Evolutionary conservation across 2,329 filamentous ascomycete species (phyloP), one percentile per base, ranked within the genome.

Genomic region (Apiospora pterosperma): DNA sequence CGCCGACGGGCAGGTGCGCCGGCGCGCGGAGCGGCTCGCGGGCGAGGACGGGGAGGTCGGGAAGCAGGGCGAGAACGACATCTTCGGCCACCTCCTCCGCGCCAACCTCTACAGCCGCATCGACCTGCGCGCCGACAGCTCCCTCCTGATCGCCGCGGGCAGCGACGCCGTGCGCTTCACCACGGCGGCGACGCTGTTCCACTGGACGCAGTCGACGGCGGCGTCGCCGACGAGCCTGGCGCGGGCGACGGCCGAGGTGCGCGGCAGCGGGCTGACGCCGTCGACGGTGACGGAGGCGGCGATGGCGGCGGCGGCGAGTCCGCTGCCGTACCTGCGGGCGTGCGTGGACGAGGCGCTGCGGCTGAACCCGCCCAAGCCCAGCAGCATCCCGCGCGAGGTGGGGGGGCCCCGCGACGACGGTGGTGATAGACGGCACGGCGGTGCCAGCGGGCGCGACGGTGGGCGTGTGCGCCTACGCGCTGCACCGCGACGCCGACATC

Each of bases 401-500:
- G 61, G 61, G 7, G 12, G n/a, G 61, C 60, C 60, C 19, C 61
- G 39, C 2, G 25, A 55, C 2, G 48, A 36, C n/a, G n/a, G 42
- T 59, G 11, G 23, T 59, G n/a, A 41, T 63, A 2, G 62, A 63
- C 25, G 62, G 62, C 4, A 67, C 78, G 1, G 74, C 76, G 36
- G 67, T 78, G 8, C 62, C 39, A 6, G 73, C 71, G 52, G 76
- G 76, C 1, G 71, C 69, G 4, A 42, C 62, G 6, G 52, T 76
- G 0, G 61, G 70, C 1, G 78, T 76, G 38, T 39, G 67, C 7
- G 65, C 74, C 4, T 77, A 75, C 69, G 61, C 69, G 5, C 69
- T 79, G 63, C 77, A 79, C 44, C 69, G 76, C 5, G 70, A 75
- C 10, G 71, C 70, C 31, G 75, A 78, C 64, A 68, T 79, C 36